These are phyloP conservation scores for Paramarasmius palmivorus DNA, from an alignment of 1,284 basidiomycete species.

Conservation along the genomic window DNA sequence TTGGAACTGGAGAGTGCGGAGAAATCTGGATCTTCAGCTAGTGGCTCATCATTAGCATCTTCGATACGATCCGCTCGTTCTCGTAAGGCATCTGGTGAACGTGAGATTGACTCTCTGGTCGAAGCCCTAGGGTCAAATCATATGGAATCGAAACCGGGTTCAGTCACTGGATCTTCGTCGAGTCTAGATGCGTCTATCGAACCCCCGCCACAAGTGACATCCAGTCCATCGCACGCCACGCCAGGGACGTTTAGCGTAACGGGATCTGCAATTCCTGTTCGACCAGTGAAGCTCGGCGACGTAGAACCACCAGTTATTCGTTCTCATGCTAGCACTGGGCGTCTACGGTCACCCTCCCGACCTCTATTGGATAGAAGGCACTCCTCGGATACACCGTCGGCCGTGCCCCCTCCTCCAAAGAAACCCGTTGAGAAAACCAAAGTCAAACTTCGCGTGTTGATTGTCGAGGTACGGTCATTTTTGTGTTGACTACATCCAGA, in stretches of 20 bases:
- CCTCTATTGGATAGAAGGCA: neutral
- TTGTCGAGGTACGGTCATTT: slow-evolving; percentile 61
- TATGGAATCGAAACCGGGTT: slow-evolving; percentile 23
- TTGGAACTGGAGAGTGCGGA: slow-evolving; percentile 24
- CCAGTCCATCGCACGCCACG: slow-evolving; percentile 5
- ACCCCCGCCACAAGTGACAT: neutral
- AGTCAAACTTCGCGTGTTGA: slow-evolving; percentile 55
- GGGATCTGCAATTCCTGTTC: slow-evolving; percentile 37
- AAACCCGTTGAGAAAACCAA: slow-evolving; percentile 18
- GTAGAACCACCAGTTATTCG: slow-evolving; percentile 23
- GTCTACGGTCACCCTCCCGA: neutral
- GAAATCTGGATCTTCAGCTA: slow-evolving; percentile 20
- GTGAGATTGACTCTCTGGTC: slow-evolving; percentile 68
- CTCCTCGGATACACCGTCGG: neutral
- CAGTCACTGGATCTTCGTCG: neutral
- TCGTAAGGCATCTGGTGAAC: slow-evolving; percentile 20
- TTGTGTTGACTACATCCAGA: neutral
- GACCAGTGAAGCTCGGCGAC: slow-evolving; percentile 41
- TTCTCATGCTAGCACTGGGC: neutral
- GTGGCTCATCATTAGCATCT: slow-evolving; percentile 18
- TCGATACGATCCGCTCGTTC: slow-evolving; percentile 18
- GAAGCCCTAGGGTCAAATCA: slow-evolving; percentile 55
- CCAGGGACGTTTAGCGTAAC: slow-evolving; percentile 33
- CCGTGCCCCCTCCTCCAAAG: neutral
- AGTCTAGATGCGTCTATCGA: neutral